Evolutionary conservation across 352 stramenopile species (phyloP), one percentile per base, ranked within the genome.

Genomic region (Aphanomyces euteiches): DNA sequence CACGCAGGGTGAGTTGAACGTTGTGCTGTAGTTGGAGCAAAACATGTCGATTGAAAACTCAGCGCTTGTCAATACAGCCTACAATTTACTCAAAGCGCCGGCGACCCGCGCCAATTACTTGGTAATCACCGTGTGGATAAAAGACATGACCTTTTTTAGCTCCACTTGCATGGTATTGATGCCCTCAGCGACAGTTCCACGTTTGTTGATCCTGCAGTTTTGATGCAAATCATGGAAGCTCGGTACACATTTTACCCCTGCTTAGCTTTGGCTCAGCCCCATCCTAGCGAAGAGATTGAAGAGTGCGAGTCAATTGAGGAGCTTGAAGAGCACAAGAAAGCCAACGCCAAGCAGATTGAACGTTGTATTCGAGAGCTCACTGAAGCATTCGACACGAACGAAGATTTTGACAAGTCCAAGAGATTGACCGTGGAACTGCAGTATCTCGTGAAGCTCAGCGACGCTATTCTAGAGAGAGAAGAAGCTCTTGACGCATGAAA

Each of bases 201-300:
- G 3, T 77, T 76, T 3, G 83, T 95, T 56, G 87, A 95, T 60
- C 82, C 85, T 28, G 73, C 86, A 47, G 70, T 93, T 6, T 69
- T 95, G 21, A 92, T 93, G 84, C 77, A 90, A 54, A 95, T 85
- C 34, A 95, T 95, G 87, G 87, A 93, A 75, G 87, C 90, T 56
- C 80, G 87, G 87, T 92, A 73, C 12, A 58, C 56, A 56, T 45
- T 7, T 17, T 70, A 10, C 5, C 5, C 3, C 10, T 0, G n/a
- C 34, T 65, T 17, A 38, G 28, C 28, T 28, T 28, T 28, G 28
- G 28, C 28, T 28, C 28, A 28, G 28, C 28, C 28, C 28, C 28
- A 39, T 41, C 8, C 28, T 47, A 95, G 87, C 60, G 87, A 95
- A 68, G 80, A 80, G 2, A 90, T 95, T 7, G 83, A 89, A 10